These are phyloP conservation scores for Aplosporella prunicola DNA, from an alignment of 2,329 filamentous ascomycete genomes.

Conservation along the genomic window DNA sequence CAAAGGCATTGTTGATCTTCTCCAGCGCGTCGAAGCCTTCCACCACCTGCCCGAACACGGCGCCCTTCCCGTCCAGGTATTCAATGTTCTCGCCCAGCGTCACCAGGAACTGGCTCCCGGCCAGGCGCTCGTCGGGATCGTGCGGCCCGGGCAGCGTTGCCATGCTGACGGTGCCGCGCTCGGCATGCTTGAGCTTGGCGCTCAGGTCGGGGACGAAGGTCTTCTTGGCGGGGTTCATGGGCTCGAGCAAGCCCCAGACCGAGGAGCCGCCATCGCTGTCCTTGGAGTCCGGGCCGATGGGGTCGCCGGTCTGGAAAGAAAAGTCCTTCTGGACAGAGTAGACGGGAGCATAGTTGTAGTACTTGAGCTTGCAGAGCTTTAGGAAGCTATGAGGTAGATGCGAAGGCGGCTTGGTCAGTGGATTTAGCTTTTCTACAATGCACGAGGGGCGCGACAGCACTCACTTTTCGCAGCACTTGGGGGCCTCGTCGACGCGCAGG, in stretches of 20 bases:
- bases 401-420: conserved; percentile 42
- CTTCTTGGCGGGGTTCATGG: conserved; percentile 50
- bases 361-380: conserved; percentile 97
- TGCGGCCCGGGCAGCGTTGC: conserved; percentile 71
- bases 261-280: conserved; percentile 88
- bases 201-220: conserved; percentile 79
- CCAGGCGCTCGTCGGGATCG: conserved; percentile 72
- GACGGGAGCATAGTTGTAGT: conserved; percentile 94
- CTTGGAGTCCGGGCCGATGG: conserved; percentile 72
- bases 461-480: conserved; percentile 91
- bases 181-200: conserved; percentile 76
- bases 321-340: conserved; percentile 91
- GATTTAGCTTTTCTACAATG: conserved; percentile 43
- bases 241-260: conserved; percentile 78
- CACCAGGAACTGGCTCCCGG: conserved; percentile 87
- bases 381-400: conserved; percentile 59
- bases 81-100: conserved; percentile 84
- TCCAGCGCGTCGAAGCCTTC: conserved; percentile 92
- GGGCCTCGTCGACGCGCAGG: conserved; percentile 77
- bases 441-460: conserved; percentile 28
- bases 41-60: conserved; percentile 88
- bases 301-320: conserved; percentile 92
- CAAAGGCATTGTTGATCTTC: conserved; percentile 83
- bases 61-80: conserved; percentile 85
- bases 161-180: conserved; percentile 93